Evolutionary conservation across 2,329 filamentous ascomycete species (phyloP).

Genomic region (Cordyceps farinosa): DNA sequence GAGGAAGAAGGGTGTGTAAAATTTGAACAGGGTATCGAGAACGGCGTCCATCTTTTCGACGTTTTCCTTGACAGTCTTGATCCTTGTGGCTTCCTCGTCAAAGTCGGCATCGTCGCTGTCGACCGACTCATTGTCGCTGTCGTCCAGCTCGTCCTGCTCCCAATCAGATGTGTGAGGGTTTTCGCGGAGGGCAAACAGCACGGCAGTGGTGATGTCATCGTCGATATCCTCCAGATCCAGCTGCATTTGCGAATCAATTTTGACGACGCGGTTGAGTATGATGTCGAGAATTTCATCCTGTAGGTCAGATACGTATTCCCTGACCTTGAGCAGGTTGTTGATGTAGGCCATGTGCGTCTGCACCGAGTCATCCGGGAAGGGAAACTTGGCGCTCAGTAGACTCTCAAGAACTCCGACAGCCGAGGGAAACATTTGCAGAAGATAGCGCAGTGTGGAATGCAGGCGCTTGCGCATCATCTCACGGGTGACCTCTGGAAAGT

Average conservation of each 20-base stretch:
- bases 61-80: slow-evolving; percentile 73
- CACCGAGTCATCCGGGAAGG: slow-evolving; percentile 71
- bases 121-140: slow-evolving; percentile 65
- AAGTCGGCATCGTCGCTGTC: slow-evolving; percentile 66
- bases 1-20: slow-evolving; percentile 72
- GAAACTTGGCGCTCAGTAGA: slow-evolving; percentile 66
- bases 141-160: slow-evolving; percentile 53
- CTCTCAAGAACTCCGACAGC: slow-evolving; percentile 67
- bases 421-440: slow-evolving; percentile 78
- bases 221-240: slow-evolving; percentile 89
- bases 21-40: slow-evolving; percentile 80
- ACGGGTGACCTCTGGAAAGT: slow-evolving; percentile 57
- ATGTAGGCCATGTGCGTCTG: slow-evolving; percentile 85
- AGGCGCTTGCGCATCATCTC: slow-evolving; percentile 67
- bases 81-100: slow-evolving; percentile 58
- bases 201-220: slow-evolving; percentile 75
- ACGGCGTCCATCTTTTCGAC: slow-evolving; percentile 90
- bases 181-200: slow-evolving; percentile 51
- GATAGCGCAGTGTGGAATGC: slow-evolving; percentile 70
- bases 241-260: slow-evolving; percentile 94
- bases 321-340: slow-evolving; percentile 74
- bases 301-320: slow-evolving; percentile 73
- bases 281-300: slow-evolving; percentile 77
- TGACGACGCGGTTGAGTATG: slow-evolving; percentile 81
- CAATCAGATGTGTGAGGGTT: slow-evolving; percentile 29